Base-by-base conservation (phyloP, 306 rosid species). In the Medicago arabica region DNA sequence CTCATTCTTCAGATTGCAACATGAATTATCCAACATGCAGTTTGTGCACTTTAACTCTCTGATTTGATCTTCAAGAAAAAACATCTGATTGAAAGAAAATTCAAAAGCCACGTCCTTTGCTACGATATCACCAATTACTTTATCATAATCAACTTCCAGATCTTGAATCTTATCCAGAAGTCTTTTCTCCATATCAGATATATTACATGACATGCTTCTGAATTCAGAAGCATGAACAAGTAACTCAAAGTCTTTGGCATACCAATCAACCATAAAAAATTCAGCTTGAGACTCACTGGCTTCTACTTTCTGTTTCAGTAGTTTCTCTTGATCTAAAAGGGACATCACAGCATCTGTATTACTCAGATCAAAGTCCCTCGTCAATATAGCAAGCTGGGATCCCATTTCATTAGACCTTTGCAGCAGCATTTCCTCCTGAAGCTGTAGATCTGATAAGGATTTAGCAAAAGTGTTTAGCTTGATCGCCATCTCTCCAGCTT, bases 381-480 rank as follows among this genome's bases (percentile, higher is more conserved):
- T 89, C 83, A 94, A 80, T 64, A 55, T 77, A 83, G 90, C 81
- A 83, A 94, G 97, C 72, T 90, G 92, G 72, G 88, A 82, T 69
- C 92, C 98, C 84, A 94, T 87, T 85, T 86, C 80, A 76, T 90
- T 82, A 57, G 93, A 94, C 90, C 93, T 86, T 74, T 88, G 85
- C 81, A 92, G 65, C 95, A 94, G 89, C 87, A 82, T 71, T 76
- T 90, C 96, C 81, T 94, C 97, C 76, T 92, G 98, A 76, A 86
- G 83, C 75, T 92, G 96, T 67, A 94, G 80, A 53, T 90, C 89
- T 59, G 83, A 88, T 85, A 94, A 81, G 81, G 81, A 88, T 69
- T 90, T 78, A 75, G 88, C 89, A 44, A 90, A 94, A 81, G 82
- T 53, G 77, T 67, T 82, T 6, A 94, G 77, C 87, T 90, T 90